Conservation (phyloP, 176 grass and related monocot genomes). For the Rhipidocladum racemiflorum region DNA sequence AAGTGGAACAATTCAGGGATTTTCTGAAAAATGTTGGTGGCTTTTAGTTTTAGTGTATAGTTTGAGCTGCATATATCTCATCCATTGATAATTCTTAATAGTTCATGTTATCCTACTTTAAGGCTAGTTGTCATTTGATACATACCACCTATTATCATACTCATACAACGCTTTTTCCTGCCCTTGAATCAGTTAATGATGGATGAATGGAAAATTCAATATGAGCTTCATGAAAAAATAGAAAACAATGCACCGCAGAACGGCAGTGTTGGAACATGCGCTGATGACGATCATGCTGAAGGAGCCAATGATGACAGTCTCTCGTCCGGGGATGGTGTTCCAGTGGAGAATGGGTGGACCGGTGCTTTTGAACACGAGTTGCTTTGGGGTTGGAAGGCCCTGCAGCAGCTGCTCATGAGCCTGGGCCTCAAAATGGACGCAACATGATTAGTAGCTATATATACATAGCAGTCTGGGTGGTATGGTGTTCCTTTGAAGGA, state of each 20-base stretch:
- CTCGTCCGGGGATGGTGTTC: conserved; percentile 21
- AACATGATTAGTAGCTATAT: conserved; percentile 26
- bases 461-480: background rate
- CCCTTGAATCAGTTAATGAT: conserved; percentile 15
- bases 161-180: background rate
- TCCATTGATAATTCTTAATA: background rate
- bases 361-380: conserved; percentile 38
- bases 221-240: background rate
- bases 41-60: background rate
- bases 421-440: conserved; percentile 49
- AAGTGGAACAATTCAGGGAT: background rate
- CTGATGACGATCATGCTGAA: conserved; percentile 16
- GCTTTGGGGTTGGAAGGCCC: conserved; percentile 56
- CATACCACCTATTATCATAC: background rate
- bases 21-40: background rate
- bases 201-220: conserved; percentile 3
- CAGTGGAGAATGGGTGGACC: conserved; percentile 17
- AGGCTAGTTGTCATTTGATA: conserved; percentile 1
- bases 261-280: background rate
- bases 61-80: background rate
- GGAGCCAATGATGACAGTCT: background rate
- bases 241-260: background rate
- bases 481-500: background rate
- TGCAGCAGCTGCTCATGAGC: conserved; percentile 44
- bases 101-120: background rate